Percentiles rank a stretch among this genome's conserved stretches.
Conservation (phyloP, 202 grass and related monocot genomes). For the Carex sylvatica region DNA sequence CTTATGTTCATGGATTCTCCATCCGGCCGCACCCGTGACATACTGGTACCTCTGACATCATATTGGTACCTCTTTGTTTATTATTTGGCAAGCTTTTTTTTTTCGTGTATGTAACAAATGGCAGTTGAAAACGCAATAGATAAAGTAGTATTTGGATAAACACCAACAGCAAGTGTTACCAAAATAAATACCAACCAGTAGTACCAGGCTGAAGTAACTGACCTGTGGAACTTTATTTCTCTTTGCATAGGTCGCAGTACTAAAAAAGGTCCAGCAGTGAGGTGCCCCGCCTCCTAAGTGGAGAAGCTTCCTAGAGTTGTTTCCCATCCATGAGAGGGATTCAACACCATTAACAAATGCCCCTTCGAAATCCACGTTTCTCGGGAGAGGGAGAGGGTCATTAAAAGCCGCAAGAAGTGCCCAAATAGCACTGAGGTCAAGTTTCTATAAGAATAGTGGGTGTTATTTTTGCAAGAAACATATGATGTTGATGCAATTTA, state of each 20-base stretch:
- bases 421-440: constrained; percentile 85
- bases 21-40: neutral
- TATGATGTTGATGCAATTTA: neutral
- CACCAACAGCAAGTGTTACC: neutral
- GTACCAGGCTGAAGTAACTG: neutral
- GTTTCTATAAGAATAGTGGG: constrained; percentile 46
- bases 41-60: neutral
- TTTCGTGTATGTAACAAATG: neutral
- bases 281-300: constrained; percentile 37
- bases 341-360: constrained; percentile 78
- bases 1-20: constrained; percentile 6
- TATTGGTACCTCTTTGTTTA: neutral
- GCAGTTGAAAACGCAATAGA: neutral
- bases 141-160: neutral
- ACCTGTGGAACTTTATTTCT: constrained; percentile 99
- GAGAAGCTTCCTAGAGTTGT: constrained; percentile 81
- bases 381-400: constrained; percentile 62
- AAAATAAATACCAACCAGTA: neutral
- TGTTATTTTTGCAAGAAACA: neutral
- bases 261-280: constrained; percentile 98
- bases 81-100: neutral
- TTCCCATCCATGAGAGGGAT: constrained; percentile 95
- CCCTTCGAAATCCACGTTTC: constrained; percentile 59
- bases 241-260: constrained; percentile 66
- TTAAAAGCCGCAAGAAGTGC: constrained; percentile 92